Conservation (phyloP, 2,329 filamentous ascomycete species). For the Chaetomium olivaceum region DNA sequence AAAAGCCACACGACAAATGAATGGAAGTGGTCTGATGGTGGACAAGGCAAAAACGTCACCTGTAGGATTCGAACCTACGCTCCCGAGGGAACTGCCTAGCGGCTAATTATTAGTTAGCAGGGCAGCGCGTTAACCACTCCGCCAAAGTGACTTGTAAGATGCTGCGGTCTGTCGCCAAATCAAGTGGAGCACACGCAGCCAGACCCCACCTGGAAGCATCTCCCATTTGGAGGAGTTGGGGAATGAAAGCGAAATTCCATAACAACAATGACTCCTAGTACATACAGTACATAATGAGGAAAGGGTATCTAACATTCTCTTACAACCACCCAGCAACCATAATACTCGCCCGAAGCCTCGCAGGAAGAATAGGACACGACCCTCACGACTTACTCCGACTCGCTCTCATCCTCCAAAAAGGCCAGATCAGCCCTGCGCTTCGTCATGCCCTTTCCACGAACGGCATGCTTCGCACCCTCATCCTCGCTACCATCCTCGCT, state of each 20-base stretch:
- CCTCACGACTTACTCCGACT: conserved; percentile 55
- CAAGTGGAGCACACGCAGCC: neutral
- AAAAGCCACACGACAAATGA: no score
- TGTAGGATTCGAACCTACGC: conserved; percentile 32
- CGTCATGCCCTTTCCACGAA: conserved; percentile 40
- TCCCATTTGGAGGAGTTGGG: neutral
- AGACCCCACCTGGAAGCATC: neutral
- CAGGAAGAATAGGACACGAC: neutral
- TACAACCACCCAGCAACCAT: neutral
- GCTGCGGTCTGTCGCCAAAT: no score
- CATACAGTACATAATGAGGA: neutral
- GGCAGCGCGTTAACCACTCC: conserved; percentile 33
- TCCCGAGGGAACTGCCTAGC: conserved; percentile 30
- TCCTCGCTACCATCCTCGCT: conserved; percentile 36
- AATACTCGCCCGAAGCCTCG: neutral
- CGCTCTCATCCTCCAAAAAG: conserved; percentile 70
- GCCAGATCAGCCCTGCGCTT: conserved; percentile 55
- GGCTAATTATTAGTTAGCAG: conserved; percentile 26
- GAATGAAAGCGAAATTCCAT: neutral
- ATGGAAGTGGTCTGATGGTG: neutral
- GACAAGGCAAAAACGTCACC: conserved; percentile 25
- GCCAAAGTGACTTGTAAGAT: conserved; percentile 27
- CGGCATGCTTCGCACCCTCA: conserved; percentile 36
- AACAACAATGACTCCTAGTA: neutral
- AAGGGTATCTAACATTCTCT: conserved; percentile 2